A percentile compares a stretch with the other conserved stretches of the same genome.
Conservation (phyloP, 306 rosid genomes). For the Acacia confusa region DNA sequence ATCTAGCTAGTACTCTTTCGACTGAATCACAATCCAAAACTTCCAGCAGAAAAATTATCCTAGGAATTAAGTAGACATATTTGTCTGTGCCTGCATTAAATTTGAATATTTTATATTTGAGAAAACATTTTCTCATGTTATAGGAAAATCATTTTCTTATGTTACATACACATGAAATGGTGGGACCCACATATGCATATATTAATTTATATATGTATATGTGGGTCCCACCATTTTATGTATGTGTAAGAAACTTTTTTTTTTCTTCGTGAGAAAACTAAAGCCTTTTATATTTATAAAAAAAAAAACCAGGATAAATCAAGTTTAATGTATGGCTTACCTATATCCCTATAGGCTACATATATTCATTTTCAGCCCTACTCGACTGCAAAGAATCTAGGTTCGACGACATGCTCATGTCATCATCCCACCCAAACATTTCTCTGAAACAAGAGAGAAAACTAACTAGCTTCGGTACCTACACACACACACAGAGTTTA, state of each 20-base stretch:
- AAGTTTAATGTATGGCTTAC: neutral
- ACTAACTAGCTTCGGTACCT: neutral
- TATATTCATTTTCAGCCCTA: neutral
- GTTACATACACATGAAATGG: no score
- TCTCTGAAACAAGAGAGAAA: neutral
- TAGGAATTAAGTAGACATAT: neutral
- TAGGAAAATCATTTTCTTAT: no score
- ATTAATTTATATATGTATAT: no score
- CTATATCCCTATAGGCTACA: neutral
- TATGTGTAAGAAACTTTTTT: no score
- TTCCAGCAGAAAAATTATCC: neutral
- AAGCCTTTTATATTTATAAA: no score
- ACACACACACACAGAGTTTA: no score
- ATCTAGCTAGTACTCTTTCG: neutral
- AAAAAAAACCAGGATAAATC: no score
- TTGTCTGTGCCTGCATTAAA: neutral
- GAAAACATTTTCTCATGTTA: no score
- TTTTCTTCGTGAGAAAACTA: no score
- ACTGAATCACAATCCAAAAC: neutral
- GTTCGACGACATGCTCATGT: neutral
- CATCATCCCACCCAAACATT: neutral
- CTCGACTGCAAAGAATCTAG: neutral
- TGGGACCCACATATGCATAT: no score
- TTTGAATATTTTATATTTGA: neutral
- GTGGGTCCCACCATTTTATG: no score